A percentile compares a stretch with the other conserved stretches of the same genome.
phyloP scores from a whole-genome alignment of 257 asterid species.

The Penstemon eatonii region DNA sequence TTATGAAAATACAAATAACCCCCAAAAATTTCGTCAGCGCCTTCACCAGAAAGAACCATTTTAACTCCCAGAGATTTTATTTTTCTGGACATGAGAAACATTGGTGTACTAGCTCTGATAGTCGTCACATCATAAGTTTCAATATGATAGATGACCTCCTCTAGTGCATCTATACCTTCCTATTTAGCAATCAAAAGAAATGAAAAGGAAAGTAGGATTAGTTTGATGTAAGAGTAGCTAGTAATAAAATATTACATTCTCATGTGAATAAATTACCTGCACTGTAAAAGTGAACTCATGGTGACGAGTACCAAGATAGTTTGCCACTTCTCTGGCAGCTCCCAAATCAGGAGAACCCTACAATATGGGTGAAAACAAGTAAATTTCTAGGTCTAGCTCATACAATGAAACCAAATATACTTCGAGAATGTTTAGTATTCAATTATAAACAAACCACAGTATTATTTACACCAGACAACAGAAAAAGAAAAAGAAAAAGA shows the following conservation, averaged over 20 bases:
- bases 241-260: neutral
- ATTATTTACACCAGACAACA: neutral
- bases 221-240: slow-evolving; percentile 9
- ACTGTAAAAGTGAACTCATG: slow-evolving; percentile 94
- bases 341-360: slow-evolving; percentile 95
- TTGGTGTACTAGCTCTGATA: slow-evolving; percentile 96
- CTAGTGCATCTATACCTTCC: slow-evolving; percentile 99
- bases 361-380: slow-evolving; percentile 4
- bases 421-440: neutral
- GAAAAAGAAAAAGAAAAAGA: neutral
- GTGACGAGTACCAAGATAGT: slow-evolving; percentile 92
- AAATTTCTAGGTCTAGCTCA: too few species aligned
- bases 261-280: slow-evolving; percentile 55
- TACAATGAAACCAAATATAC: too few species aligned
- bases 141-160: slow-evolving; percentile 88
- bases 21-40: slow-evolving; percentile 97
- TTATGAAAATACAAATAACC: slow-evolving; percentile 96
- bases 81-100: slow-evolving; percentile 97
- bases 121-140: slow-evolving; percentile 99
- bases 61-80: slow-evolving; percentile 94
- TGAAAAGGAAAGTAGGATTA: slow-evolving; percentile 16
- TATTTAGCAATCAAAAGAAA: slow-evolving; percentile 42
- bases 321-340: slow-evolving; percentile 99
- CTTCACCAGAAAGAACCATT: slow-evolving; percentile 99
- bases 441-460: neutral